These are phyloP conservation scores for Paspalum vaginatum DNA, from an alignment of 176 grass and related monocot genomes.

Conservation along the genomic window DNA sequence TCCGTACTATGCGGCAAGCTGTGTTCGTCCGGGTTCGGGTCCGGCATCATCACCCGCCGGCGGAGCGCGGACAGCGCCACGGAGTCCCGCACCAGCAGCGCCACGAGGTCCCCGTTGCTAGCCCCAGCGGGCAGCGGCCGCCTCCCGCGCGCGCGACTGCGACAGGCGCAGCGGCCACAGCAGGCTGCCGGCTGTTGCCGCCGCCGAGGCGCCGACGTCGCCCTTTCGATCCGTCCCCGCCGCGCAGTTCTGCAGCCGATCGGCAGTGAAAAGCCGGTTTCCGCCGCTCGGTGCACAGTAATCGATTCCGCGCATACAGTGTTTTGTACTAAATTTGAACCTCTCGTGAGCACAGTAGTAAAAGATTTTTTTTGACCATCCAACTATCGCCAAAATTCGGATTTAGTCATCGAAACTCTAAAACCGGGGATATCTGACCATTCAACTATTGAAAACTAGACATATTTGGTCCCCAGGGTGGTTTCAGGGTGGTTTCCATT, in stretches of 20 bases:
- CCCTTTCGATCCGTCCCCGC: conserved; percentile 22
- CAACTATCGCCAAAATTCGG: too few relatives aligned
- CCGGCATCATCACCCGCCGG: conserved; percentile 78
- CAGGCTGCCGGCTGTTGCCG: conserved; percentile 31
- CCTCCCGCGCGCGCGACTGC: conserved; percentile 89
- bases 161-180: conserved; percentile 73
- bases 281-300: too few relatives aligned
- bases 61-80: conserved; percentile 72
- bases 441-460: too few relatives aligned
- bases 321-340: too few relatives aligned
- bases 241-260: conserved; percentile 87
- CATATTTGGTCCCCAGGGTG: too few relatives aligned
- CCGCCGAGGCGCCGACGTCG: background rate
- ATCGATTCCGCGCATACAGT: too few relatives aligned
- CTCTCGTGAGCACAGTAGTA: too few relatives aligned
- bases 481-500: too few relatives aligned
- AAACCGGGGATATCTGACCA: too few relatives aligned
- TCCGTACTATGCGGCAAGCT: too few relatives aligned
- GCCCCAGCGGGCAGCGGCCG: conserved; percentile 46
- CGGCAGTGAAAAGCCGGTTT: conserved; percentile 21
- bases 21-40: background rate
- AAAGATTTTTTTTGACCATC: too few relatives aligned
- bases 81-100: conserved; percentile 66
- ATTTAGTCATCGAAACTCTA: too few relatives aligned
- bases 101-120: conserved; percentile 55